A percentile compares a stretch with the other conserved stretches of the same genome.
Evolutionary conservation across 441 rosid species (phyloP).

Genomic region (Biscutella laevigata): DNA sequence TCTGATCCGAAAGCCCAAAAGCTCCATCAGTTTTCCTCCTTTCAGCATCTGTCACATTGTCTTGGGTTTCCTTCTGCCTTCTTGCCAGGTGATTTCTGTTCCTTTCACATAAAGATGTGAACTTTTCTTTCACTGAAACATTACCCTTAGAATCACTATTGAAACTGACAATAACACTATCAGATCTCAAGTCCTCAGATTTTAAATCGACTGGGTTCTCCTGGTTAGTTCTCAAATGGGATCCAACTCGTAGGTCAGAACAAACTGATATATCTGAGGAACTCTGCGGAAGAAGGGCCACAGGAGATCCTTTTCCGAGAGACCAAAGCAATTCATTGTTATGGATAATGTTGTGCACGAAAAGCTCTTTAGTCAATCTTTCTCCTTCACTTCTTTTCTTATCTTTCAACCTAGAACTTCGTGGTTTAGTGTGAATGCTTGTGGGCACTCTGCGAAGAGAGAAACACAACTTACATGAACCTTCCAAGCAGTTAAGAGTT

Average conservation of each 20-base stretch:
- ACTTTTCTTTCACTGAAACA: constrained; percentile 48
- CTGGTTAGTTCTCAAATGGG: constrained; percentile 42
- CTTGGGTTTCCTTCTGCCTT: constrained; percentile 26
- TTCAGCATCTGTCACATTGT: constrained; percentile 21
- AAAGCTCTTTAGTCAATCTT: constrained; percentile 65
- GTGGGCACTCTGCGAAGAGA: constrained; percentile 51
- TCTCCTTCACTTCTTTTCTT: constrained; percentile 91
- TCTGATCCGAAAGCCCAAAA: constrained; percentile 70
- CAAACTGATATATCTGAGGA: constrained; percentile 68
- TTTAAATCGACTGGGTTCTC: constrained; percentile 33
- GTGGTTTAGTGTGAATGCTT: constrained; percentile 50
- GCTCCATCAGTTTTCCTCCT: constrained; percentile 27
- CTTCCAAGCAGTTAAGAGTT: constrained; percentile 3
- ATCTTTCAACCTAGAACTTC: constrained; percentile 88
- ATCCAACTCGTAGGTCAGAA: constrained; percentile 64
- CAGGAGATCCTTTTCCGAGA: constrained; percentile 75
- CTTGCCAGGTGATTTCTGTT: constrained; percentile 31
- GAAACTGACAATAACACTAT: constrained; percentile 28
- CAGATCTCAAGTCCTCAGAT: constrained; percentile 32
- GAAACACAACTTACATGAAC: constrained; percentile 4
- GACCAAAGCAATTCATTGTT: constrained; percentile 61
- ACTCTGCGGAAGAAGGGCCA: constrained; percentile 69
- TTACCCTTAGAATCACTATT: constrained; percentile 37
- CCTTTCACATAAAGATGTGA: constrained; percentile 51
- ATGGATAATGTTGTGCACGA: constrained; percentile 57